Conservation (phyloP, 2,329 filamentous ascomycete genomes). For the Juglanconis oblonga region DNA sequence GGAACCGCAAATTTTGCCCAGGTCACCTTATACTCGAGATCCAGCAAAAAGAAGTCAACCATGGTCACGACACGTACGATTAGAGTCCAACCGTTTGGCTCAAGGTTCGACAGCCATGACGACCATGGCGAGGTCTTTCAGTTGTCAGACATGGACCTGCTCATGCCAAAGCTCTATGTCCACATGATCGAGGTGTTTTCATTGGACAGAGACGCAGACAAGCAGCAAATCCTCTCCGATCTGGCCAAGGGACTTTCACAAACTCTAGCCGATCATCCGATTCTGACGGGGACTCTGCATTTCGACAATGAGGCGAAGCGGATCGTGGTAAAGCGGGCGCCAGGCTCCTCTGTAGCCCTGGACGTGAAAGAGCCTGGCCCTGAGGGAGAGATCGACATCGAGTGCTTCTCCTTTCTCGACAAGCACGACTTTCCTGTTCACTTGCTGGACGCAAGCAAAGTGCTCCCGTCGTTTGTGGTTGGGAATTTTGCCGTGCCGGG, state of each 20-base stretch:
- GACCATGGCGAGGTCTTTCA: slow-evolving; percentile 3
- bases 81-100: neutral
- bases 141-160: slow-evolving; percentile 4
- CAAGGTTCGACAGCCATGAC: neutral
- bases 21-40: too few species aligned
- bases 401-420: slow-evolving; percentile 2
- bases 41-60: too few species aligned
- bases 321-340: neutral
- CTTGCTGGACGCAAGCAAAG: slow-evolving; percentile 7
- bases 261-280: slow-evolving; percentile 8
- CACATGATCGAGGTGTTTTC: slow-evolving; percentile 12
- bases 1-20: too few species aligned
- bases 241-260: slow-evolving; percentile 1
- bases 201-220: neutral
- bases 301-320: slow-evolving; percentile 8
- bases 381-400: neutral
- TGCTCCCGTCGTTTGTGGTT: slow-evolving; percentile 2
- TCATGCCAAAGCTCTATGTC: slow-evolving; percentile 12
- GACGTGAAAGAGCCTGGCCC: slow-evolving; percentile 4
- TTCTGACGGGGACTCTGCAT: slow-evolving; percentile 5
- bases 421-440: slow-evolving; percentile 13
- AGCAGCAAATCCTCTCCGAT: neutral
- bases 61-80: too few species aligned
- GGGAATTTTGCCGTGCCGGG: slow-evolving; percentile 1
- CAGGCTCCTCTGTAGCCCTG: slow-evolving; percentile 1